These are phyloP conservation scores for Bryum argenteum DNA, from an alignment of 225 moss, liverwort and hornwort species.

Conservation along the genomic window DNA sequence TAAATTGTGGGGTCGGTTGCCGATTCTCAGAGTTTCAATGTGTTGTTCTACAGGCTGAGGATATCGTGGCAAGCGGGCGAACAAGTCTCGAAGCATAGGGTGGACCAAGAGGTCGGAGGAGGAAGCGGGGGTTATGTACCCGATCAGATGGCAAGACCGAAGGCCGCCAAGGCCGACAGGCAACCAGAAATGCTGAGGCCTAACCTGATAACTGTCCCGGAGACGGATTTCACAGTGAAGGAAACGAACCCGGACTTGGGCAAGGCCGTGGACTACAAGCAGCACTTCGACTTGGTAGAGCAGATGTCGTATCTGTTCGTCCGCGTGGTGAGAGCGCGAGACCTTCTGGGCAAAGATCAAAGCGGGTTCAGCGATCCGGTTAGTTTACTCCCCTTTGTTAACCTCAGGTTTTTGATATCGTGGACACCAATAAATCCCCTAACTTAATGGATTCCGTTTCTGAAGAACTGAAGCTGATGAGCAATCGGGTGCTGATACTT, in stretches of 20 bases:
- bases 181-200: conserved; percentile 45
- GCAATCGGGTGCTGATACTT: too few species aligned
- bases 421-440: too few species aligned
- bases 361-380: conserved; percentile 84
- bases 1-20: too few species aligned
- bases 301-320: conserved; percentile 83
- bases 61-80: conserved; percentile 45
- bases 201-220: conserved; percentile 51
- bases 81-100: conserved; percentile 24
- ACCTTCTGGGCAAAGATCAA: conserved; percentile 68
- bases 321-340: conserved; percentile 71
- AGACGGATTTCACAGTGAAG: conserved; percentile 73
- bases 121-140: not conserved
- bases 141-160: conserved; percentile 7
- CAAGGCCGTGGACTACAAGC: conserved; percentile 73
- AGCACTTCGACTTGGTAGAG: conserved; percentile 91
- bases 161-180: conserved; percentile 31
- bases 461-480: too few species aligned
- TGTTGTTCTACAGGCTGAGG: conserved; percentile 24
- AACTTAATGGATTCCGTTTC: too few species aligned
- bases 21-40: fast-evolving
- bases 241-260: conserved; percentile 78
- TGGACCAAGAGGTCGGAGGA: conserved; percentile 32
- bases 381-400: not conserved
- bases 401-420: not conserved